A percentile compares a stretch with the other conserved stretches of the same genome.
phyloP scores from a whole-genome alignment of 2,329 filamentous ascomycete species.

The Exophiala dermatitidis region DNA sequence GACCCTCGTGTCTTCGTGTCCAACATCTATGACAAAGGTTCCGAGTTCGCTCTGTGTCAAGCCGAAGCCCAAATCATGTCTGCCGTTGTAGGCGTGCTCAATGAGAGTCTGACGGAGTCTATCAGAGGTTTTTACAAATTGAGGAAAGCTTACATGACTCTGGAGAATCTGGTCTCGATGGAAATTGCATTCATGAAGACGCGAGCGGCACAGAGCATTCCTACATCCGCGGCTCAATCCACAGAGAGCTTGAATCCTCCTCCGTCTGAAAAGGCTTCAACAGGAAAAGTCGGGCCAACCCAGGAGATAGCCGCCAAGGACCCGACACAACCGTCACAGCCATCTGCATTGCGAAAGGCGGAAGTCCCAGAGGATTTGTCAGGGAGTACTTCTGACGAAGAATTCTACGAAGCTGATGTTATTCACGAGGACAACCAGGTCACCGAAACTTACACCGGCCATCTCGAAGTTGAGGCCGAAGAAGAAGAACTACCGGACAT shows the following conservation, averaged over 20 bases:
- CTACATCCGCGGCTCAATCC: slow-evolving; percentile 17
- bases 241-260: slow-evolving; percentile 19
- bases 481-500: slow-evolving; percentile 19
- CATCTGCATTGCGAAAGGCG: slow-evolving; percentile 20
- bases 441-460: slow-evolving; percentile 43
- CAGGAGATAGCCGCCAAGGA: slow-evolving; percentile 32
- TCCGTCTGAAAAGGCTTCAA: slow-evolving; percentile 9
- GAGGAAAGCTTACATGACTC: slow-evolving; percentile 74
- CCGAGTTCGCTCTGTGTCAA: slow-evolving; percentile 77
- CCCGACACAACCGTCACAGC: slow-evolving; percentile 12
- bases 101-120: slow-evolving; percentile 85
- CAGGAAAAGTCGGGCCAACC: background rate
- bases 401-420: slow-evolving; percentile 54
- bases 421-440: slow-evolving; percentile 41
- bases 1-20: slow-evolving; percentile 51
- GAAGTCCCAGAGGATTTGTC: slow-evolving; percentile 2
- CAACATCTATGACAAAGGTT: slow-evolving; percentile 70
- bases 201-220: slow-evolving; percentile 11
- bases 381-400: slow-evolving; percentile 36
- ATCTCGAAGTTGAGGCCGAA: slow-evolving; percentile 34
- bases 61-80: slow-evolving; percentile 84
- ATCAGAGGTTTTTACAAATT: slow-evolving; percentile 90
- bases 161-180: slow-evolving; percentile 70
- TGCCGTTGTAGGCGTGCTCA: slow-evolving; percentile 79
- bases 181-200: slow-evolving; percentile 54